Percentiles rank a stretch among this genome's conserved stretches.
Conservation (phyloP, 2,329 filamentous ascomycete genomes). For the Fusarium secorum region DNA sequence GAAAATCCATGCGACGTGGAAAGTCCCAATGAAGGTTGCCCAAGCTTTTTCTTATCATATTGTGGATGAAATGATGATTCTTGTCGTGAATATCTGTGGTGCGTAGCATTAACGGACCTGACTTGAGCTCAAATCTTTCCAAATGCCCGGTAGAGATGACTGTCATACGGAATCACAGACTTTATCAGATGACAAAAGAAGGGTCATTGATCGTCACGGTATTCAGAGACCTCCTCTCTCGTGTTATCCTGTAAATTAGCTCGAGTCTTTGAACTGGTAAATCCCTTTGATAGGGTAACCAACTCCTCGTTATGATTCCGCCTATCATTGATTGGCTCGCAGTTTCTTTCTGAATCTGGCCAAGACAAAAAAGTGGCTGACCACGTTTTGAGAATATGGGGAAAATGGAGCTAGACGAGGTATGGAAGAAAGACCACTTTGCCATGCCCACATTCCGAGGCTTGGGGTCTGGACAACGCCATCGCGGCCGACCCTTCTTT, state of each 20-base stretch:
- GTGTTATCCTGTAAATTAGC: accelerated
- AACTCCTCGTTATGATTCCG: not conserved
- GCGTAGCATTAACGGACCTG: accelerated
- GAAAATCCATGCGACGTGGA: accelerated
- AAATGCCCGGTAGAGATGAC: accelerated
- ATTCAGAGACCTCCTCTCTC: accelerated
- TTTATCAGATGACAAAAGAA: accelerated
- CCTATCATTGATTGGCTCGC: not conserved
- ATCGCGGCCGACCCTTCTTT: not conserved
- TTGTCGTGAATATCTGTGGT: too few species aligned
- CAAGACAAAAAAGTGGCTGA: not conserved
- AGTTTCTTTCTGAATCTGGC: not conserved
- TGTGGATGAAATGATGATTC: accelerated
- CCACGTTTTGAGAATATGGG: not conserved
- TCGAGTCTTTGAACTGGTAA: not conserved
- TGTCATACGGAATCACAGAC: accelerated
- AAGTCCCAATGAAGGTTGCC: accelerated
- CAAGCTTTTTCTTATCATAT: accelerated
- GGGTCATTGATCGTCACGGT: accelerated
- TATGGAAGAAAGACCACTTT: not conserved
- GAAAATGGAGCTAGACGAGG: not conserved
- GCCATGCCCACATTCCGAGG: not conserved
- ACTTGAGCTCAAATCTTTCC: too few species aligned
- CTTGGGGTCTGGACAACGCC: not conserved
- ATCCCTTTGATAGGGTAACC: not conserved